Base-by-base conservation (phyloP, 2,329 filamentous ascomycete species). In the Epichloe scottii region DNA sequence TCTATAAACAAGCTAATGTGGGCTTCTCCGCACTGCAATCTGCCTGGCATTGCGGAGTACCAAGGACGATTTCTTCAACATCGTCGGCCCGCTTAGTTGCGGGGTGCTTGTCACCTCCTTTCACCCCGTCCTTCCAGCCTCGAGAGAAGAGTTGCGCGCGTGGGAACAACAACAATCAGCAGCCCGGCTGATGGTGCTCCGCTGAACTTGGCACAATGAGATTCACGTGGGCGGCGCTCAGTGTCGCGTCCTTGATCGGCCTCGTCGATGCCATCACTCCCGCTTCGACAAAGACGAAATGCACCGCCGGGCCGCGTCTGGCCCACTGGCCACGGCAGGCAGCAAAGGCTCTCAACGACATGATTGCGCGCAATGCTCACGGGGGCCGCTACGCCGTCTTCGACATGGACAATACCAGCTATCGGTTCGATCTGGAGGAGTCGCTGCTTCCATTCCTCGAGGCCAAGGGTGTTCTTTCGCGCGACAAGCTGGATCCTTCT, bases 391-490 rank as follows among this genome's bases (percentile, higher is more conserved):
- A 68, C 43, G 68, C 68, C 12, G 62, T 67, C 23, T 71, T 71
- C 44, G 68, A 72, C 59, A 71, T 72, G 70, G 70, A 72, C 62
- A 72, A 72, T 58, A 72, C 70, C 3, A 66, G 64, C 54, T 72
- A 66, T 38, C 63, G 62, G 46, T 70, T 60, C 48, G 70, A 72
- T 48, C 55, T 72, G 11, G 69, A 72, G 51, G 70, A 72, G 58
- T 70, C 68, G 2, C 59, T 72, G 48, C 59, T 72, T 49, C 69
- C 70, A 2, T 72, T 59, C 42, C 68, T 72, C 46, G 70, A 72
- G 54, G 66, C 63, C 60, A 65, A 63, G 50, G 67, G 67, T 38
- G 59, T 72, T 42, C 49, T 72, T 21, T 69, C 67, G 2, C 66
- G 70, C 51, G 66, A 70, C 30, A 64, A 58, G 15, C 60, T 72